Evolutionary conservation across 768 basidiomycete species (phyloP).

Genomic region (Pisolithus microcarpus): DNA sequence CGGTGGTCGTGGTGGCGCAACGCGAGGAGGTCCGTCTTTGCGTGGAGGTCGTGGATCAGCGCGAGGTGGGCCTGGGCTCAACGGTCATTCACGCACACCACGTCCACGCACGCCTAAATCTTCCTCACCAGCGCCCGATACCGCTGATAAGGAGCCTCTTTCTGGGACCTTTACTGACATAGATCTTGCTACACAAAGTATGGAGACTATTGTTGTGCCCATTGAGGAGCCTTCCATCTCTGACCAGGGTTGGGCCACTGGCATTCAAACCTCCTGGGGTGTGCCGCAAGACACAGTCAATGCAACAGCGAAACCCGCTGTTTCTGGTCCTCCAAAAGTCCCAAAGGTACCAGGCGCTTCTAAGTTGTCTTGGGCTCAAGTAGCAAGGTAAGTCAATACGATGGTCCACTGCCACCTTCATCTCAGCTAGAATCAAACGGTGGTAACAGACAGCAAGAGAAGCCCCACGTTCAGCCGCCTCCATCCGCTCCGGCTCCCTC

Average conservation of each 20-base stretch:
- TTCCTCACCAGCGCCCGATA: conserved; percentile 29
- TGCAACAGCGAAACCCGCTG: conserved; percentile 16
- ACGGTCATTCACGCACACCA: conserved; percentile 26
- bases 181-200: conserved; percentile 5
- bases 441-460: conserved; percentile 55
- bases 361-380: conserved; percentile 81
- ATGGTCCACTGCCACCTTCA: not conserved
- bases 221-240: conserved; percentile 11
- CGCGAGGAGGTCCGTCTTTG: not conserved
- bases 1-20: conserved; percentile 39
- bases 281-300: conserved; percentile 29
- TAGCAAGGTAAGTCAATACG: conserved; percentile 46
- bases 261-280: conserved; percentile 17
- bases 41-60: conserved; percentile 33
- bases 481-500: conserved; percentile 20
- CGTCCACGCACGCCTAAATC: conserved; percentile 19
- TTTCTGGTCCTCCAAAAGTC: conserved; percentile 20
- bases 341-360: conserved; percentile 61
- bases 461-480: conserved; percentile 41
- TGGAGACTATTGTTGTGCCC: not conserved
- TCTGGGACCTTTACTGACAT: conserved; percentile 8
- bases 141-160: conserved; percentile 20
- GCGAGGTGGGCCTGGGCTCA: conserved; percentile 30
- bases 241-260: conserved; percentile 3
- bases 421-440: conserved; percentile 2